Percentiles rank a stretch among this genome's conserved stretches.
These are phyloP conservation scores for Dichomitus squalens DNA, from an alignment of 1,284 basidiomycete genomes.

Conservation along the genomic window DNA sequence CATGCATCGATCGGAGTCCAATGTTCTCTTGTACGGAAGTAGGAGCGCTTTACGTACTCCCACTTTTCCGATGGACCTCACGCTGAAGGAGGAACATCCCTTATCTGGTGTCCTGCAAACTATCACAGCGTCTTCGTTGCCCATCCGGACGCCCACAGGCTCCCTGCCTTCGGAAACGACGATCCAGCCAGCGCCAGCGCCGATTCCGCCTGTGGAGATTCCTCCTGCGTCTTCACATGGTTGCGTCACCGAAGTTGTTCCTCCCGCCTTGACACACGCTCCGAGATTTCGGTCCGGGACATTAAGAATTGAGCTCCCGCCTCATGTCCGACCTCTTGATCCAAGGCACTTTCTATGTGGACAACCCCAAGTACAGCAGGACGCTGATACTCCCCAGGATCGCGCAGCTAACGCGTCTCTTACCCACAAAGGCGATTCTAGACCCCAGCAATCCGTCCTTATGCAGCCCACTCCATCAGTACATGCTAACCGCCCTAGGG, in stretches of 20 bases:
- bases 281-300: conserved; percentile 3
- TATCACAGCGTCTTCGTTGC: too few relatives aligned
- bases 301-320: conserved; percentile 1
- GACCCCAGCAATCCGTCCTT: not conserved
- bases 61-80: not conserved
- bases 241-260: not conserved
- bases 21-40: not conserved
- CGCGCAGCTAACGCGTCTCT: conserved; percentile 6
- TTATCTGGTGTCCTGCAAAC: not conserved
- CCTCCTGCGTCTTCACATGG: not conserved
- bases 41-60: not conserved
- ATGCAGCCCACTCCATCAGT: not conserved
- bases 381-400: not conserved
- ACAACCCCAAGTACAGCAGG: not conserved
- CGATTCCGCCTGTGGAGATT: not conserved
- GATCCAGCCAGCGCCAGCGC: not conserved
- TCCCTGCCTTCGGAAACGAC: not conserved
- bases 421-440: not conserved
- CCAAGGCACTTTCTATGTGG: not conserved
- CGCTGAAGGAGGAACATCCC: not conserved
- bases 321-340: conserved; percentile 5
- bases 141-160: not conserved
- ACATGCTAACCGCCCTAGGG: not conserved
- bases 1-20: too few relatives aligned
- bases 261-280: not conserved